Percentiles rank a stretch among this genome's conserved stretches.
phyloP scores from a whole-genome alignment of 2,329 filamentous ascomycete genomes.

The Chaetomiaceae sp. region DNA sequence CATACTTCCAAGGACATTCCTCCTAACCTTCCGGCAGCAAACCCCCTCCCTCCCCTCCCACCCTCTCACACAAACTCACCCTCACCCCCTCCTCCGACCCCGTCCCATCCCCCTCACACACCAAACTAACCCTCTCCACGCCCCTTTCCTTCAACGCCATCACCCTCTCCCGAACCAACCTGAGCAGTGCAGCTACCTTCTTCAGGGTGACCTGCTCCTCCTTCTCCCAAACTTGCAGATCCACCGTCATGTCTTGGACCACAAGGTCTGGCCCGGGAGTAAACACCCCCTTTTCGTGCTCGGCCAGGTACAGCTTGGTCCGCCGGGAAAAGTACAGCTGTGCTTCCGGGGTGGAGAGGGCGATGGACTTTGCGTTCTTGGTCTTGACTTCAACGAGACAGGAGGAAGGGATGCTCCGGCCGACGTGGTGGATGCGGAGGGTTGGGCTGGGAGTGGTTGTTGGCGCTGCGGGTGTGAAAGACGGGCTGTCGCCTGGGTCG shows the following conservation, averaged over 20 bases:
- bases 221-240: slow-evolving; percentile 11
- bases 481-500: slow-evolving; percentile 19
- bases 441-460: neutral
- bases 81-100: neutral
- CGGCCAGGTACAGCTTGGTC: slow-evolving; percentile 15
- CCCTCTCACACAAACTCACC: slow-evolving; percentile 5
- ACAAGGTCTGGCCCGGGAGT: neutral
- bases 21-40: slow-evolving; percentile 3
- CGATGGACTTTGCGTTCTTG: neutral
- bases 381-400: slow-evolving; percentile 26
- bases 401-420: slow-evolving; percentile 9
- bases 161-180: slow-evolving; percentile 3
- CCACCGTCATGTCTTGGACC: slow-evolving; percentile 4
- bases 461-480: neutral
- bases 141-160: neutral
- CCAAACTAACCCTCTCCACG: slow-evolving; percentile 4
- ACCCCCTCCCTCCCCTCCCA: neutral
- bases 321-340: slow-evolving; percentile 26
- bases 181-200: slow-evolving; percentile 14
- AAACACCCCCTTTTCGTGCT: slow-evolving; percentile 17
- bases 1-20: neutral
- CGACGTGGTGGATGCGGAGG: slow-evolving; percentile 11
- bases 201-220: slow-evolving; percentile 9
- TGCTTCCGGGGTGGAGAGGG: slow-evolving; percentile 13
- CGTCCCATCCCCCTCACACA: slow-evolving; percentile 7